Evolutionary conservation across 176 grass and related monocot genomes (phyloP), one percentile per base, ranked within the genome.

Genomic region (Pontederia paniculata): DNA sequence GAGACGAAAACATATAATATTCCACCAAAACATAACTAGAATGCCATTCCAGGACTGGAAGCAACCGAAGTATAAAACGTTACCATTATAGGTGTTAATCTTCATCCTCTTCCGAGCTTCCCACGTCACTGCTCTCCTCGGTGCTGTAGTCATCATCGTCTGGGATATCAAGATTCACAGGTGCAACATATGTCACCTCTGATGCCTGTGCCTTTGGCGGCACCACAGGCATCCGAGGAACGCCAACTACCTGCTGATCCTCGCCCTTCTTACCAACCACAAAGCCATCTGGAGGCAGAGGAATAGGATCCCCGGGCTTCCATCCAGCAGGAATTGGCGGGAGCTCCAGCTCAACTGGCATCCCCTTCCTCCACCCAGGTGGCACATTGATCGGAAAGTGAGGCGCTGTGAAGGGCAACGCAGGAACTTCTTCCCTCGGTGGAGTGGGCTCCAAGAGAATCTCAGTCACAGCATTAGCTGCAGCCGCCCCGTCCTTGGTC

Each of bases 21-120:
- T 37, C 28, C 28, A 37, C 28, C 10, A 54, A 21, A 54, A 9
- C 10, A 28, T 22, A 41, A 2, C 7, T 59, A 37, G 42, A 59
- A 14, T 17, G n/a, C 14, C 12, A 12, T 17, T 42, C 8, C 56
- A 5, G 3, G 7, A 6, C 41, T 17, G 14, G 10, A 9, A 59
- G 42, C 31, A 59, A 17, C 6, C 20, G 45, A 45, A 62, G 17
- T 9, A 45, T 6, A 42, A 45, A 62, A 5, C 21, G 44, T 48
- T 47, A 17, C 42, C 19, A 43, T 31, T 15, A 28, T 65, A 60
- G 58, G 80, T 54, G 48, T 82, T 66, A 98, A 54, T 98, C 87
- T 80, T 98, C 93, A 19, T 98, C 93, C 67, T 98, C 93, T 42
- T 90, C 93, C 44, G 93, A 98, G 78, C 86, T 97, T 57, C 77